Conservation (phyloP, 179 eudicot genomes). For the Vitellaria paradoxa region DNA sequence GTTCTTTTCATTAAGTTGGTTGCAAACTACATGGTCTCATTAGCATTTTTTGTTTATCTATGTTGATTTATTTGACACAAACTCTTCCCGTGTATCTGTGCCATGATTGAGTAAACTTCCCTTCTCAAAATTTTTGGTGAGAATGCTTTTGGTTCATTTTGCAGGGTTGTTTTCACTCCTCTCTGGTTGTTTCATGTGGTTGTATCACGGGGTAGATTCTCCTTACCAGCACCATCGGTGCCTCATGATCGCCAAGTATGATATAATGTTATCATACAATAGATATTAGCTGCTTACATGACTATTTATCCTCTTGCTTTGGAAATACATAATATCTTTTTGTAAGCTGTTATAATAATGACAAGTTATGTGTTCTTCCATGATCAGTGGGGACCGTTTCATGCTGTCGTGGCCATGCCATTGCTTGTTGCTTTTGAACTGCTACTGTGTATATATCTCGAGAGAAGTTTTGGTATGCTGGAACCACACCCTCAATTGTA, state of each 20-base stretch:
- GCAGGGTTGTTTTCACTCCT: constrained; percentile 75
- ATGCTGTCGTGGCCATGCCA: constrained; percentile 76
- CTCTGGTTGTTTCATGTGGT: constrained; percentile 82
- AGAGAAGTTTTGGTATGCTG: constrained; percentile 51
- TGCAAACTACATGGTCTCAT: not conserved
- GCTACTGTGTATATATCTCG: constrained; percentile 77
- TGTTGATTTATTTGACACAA: too few relatives aligned
- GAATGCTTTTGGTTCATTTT: constrained; percentile 13
- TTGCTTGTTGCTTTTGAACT: constrained; percentile 83
- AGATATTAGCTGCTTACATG: not conserved
- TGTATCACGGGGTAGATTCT: constrained; percentile 81
- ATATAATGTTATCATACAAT: not conserved
- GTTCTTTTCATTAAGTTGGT: not conserved
- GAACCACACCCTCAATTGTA: not conserved
- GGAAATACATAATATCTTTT: not conserved
- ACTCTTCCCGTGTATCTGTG: not conserved
- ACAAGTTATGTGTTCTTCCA: constrained; percentile 3
- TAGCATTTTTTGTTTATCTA: not conserved
- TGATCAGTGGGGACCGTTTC: constrained; percentile 93
- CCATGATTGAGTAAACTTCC: not conserved
- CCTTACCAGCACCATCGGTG: constrained; percentile 81
- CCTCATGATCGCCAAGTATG: constrained; percentile 78
- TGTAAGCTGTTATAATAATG: not conserved
- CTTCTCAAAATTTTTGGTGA: not conserved
- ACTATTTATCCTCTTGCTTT: not conserved